phyloP scores from a whole-genome alignment of 2,329 filamentous ascomycete genomes.

The Periconia macrospinosa region DNA sequence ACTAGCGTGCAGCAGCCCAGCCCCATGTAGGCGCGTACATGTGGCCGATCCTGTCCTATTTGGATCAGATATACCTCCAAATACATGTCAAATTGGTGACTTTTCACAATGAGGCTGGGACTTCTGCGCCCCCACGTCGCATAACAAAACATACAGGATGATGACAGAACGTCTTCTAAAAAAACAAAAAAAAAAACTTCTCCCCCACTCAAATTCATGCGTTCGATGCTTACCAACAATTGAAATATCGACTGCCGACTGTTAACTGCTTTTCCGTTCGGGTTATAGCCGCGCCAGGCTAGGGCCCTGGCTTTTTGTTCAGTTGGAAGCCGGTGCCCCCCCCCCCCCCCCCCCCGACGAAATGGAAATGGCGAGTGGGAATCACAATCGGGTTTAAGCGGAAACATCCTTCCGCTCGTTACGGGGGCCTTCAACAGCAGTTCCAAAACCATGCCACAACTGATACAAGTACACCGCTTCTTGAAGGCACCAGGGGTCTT shows the following conservation, averaged over 20 bases:
- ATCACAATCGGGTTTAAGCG: neutral
- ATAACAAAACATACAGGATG: too few species aligned
- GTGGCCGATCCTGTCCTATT: neutral
- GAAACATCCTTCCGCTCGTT: neutral
- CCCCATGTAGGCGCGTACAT: neutral
- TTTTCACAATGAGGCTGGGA: too few species aligned
- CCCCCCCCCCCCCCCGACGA: too few species aligned
- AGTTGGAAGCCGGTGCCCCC: neutral
- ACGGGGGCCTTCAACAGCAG: neutral
- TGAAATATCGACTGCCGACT: neutral
- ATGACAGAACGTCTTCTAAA: too few species aligned
- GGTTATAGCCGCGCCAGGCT: neutral
- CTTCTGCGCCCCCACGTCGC: too few species aligned
- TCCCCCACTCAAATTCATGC: neutral
- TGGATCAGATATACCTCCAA: neutral
- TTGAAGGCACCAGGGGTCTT: constrained; percentile 6
- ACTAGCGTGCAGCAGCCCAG: neutral
- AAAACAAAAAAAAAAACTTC: too few species aligned
- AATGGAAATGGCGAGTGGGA: neutral
- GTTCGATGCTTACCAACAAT: neutral
- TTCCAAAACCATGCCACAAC: neutral
- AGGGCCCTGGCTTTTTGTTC: neutral
- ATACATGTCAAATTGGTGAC: neutral
- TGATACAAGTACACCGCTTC: constrained; percentile 8
- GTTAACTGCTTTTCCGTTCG: neutral